A percentile compares a stretch with the other conserved stretches of the same genome.
These are phyloP conservation scores for Rutstroemia sp. DNA, from an alignment of 2,329 filamentous ascomycete species.

Conservation along the genomic window DNA sequence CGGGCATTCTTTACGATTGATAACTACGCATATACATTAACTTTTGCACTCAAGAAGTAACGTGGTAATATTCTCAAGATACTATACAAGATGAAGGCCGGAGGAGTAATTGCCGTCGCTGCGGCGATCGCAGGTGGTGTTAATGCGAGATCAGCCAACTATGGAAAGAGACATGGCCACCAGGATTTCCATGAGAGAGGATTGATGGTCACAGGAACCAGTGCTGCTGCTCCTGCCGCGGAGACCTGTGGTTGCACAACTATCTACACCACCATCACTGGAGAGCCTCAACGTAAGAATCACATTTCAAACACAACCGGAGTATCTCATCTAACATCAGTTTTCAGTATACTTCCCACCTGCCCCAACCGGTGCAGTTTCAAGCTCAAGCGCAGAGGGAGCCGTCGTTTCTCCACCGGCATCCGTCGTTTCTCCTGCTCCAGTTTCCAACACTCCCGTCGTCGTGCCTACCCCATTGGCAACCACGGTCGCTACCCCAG, in stretches of 20 bases:
- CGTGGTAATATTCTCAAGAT: conserved; percentile 1
- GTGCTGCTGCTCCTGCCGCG: conserved; percentile 25
- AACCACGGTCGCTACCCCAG: conserved; percentile 54
- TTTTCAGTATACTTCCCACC: conserved; percentile 22
- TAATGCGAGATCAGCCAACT: conserved; percentile 46
- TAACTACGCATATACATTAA: conserved; percentile 15
- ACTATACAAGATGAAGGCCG: conserved; percentile 63
- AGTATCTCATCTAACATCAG: background rate
- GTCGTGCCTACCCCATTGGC: conserved; percentile 40
- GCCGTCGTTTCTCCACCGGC: conserved; percentile 9
- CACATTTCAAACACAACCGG: background rate
- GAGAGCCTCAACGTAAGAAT: conserved; percentile 55
- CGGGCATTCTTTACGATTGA: conserved; percentile 53
- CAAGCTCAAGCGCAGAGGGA: background rate
- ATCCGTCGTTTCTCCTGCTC: conserved; percentile 10
- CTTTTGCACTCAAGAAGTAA: conserved; percentile 18
- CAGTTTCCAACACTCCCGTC: conserved; percentile 29
- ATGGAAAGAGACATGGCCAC: conserved; percentile 44
- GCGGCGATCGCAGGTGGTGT: conserved; percentile 51
- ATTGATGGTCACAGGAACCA: conserved; percentile 12
- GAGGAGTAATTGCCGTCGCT: conserved; percentile 51
- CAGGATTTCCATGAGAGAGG: conserved; percentile 47
- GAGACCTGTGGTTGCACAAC: conserved; percentile 64
- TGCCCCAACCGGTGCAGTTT: conserved; percentile 7
- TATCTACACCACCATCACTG: conserved; percentile 64